These are phyloP conservation scores for Dictyostelium brefeldianum DNA, from an alignment of 78 protist species.

Conservation along the genomic window DNA sequence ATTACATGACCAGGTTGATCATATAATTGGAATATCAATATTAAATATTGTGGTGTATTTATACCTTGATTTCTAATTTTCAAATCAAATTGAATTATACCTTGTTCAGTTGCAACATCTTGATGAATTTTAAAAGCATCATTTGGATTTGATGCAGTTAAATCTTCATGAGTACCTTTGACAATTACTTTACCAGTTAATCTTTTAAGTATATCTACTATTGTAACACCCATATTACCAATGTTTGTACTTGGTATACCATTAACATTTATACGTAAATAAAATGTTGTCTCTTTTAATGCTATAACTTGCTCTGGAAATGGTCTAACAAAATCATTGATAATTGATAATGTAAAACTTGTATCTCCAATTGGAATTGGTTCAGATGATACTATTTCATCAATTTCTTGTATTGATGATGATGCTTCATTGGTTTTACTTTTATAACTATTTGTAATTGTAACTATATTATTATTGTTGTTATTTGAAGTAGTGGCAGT, in stretches of 20 bases:
- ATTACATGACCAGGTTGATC: slow-evolving; percentile 20
- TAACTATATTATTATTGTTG: background rate
- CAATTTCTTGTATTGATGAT: too few relatives aligned
- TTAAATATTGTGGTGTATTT: slow-evolving; percentile 16
- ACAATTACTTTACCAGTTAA: slow-evolving; percentile 30
- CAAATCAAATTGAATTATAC: slow-evolving; percentile 26
- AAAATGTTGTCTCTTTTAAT: slow-evolving; percentile 34
- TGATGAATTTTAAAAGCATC: slow-evolving; percentile 36
- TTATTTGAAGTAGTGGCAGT: background rate
- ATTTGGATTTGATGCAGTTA: slow-evolving; percentile 14
- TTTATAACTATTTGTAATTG: too few relatives aligned
- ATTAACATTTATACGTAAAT: background rate
- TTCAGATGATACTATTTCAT: background rate
- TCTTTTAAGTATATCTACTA: background rate
- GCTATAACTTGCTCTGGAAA: slow-evolving; percentile 50
- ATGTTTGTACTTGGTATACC: background rate
- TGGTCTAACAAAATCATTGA: slow-evolving; percentile 31
- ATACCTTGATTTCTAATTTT: slow-evolving; percentile 42
- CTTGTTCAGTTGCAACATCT: slow-evolving; percentile 17
- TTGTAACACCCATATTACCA: background rate
- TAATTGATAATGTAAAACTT: background rate
- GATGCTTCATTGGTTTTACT: too few relatives aligned
- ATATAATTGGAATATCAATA: slow-evolving; percentile 9
- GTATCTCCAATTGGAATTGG: background rate
- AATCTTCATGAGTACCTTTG: slow-evolving; percentile 34